Evolutionary conservation across 371 early-diverging fungal species (phyloP).

Genomic region (Lichtheimia ornata): DNA sequence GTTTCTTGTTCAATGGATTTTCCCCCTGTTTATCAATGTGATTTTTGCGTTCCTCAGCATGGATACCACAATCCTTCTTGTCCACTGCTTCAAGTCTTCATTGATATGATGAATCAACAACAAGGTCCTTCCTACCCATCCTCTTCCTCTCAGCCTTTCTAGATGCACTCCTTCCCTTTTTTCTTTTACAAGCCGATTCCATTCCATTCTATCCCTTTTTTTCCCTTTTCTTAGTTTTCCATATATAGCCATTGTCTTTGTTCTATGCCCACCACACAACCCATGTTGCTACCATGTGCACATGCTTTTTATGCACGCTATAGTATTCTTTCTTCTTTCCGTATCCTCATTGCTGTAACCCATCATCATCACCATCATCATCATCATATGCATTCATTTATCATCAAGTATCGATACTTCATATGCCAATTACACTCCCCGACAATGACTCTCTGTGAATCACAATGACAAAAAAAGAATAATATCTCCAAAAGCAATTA

Average conservation of each 20-base stretch:
- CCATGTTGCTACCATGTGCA: too few species aligned
- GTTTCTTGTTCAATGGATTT: slow-evolving; percentile 1
- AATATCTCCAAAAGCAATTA: too few species aligned
- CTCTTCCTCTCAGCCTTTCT: not conserved
- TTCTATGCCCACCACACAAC: not conserved
- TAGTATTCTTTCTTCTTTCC: too few species aligned
- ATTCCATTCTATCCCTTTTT: not conserved
- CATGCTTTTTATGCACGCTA: too few species aligned
- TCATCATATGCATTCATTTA: too few species aligned
- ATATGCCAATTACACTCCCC: too few species aligned
- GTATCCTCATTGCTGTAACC: too few species aligned
- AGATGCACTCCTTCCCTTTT: not conserved
- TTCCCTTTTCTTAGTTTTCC: not conserved
- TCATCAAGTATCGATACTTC: too few species aligned
- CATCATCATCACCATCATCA: too few species aligned
- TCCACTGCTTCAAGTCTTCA: slow-evolving; percentile 8
- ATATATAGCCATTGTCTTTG: not conserved
- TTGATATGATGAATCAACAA: not conserved
- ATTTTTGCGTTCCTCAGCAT: slow-evolving; percentile 25
- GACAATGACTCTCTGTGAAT: too few species aligned
- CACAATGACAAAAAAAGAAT: too few species aligned
- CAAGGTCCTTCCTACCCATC: not conserved
- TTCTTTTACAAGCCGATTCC: not conserved
- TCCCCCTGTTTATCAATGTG: slow-evolving; percentile 21
- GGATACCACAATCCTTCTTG: slow-evolving; percentile 25